Evolutionary conservation across 1,284 basidiomycete species (phyloP).

Genomic region (Neolentinus lepideus): DNA sequence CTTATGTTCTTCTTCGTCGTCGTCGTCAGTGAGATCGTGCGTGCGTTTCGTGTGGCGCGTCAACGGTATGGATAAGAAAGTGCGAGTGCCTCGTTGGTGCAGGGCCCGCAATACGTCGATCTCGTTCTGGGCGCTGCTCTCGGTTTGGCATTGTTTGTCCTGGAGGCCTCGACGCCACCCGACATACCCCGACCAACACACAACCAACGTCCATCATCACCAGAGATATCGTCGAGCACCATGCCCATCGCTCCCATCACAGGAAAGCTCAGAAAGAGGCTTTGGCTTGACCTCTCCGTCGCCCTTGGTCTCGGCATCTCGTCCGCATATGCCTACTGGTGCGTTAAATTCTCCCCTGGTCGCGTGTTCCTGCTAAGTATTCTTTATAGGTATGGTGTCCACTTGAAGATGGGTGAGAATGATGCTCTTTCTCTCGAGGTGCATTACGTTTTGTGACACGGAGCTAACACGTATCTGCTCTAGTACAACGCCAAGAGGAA

Average conservation of each 20-base stretch:
- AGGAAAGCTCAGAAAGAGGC: slow-evolving; percentile 82
- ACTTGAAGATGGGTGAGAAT: slow-evolving; percentile 64
- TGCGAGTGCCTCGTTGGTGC: not conserved
- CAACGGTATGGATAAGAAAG: not conserved
- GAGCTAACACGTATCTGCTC: slow-evolving; percentile 10
- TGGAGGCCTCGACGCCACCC: not conserved
- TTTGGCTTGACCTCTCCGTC: slow-evolving; percentile 74
- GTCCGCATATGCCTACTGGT: slow-evolving; percentile 77
- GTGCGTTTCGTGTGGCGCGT: slow-evolving; percentile 1
- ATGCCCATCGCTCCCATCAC: slow-evolving; percentile 85
- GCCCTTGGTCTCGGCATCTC: slow-evolving; percentile 67
- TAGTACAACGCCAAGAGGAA: slow-evolving; percentile 76
- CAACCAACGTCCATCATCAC: not conserved
- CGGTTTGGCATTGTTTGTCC: not conserved
- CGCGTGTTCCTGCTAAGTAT: slow-evolving; percentile 11
- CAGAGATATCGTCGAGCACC: slow-evolving; percentile 3
- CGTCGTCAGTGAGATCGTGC: not conserved
- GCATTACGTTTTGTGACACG: slow-evolving; percentile 1
- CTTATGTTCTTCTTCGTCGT: not conserved
- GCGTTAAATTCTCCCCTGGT: slow-evolving; percentile 23
- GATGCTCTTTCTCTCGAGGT: not conserved
- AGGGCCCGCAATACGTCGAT: not conserved
- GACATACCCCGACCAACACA: not conserved
- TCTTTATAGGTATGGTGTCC: slow-evolving; percentile 65
- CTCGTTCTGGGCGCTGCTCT: not conserved